Evolutionary conservation across 2,329 filamentous ascomycete genomes (phyloP).

Genomic region (Calonectria crousiana): DNA sequence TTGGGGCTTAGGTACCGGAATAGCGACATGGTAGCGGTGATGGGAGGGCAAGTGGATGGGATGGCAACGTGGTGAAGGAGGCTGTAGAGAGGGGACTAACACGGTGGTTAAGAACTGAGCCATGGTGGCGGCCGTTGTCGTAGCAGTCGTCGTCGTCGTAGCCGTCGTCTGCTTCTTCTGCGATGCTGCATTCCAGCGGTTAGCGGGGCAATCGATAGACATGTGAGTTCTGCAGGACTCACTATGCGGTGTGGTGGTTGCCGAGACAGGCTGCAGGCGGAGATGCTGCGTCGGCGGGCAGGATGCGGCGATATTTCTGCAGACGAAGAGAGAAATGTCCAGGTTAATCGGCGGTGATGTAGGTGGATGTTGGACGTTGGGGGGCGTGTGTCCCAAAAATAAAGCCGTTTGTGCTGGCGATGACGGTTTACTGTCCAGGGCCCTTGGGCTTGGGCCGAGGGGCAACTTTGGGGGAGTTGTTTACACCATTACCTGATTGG

Average conservation of each 20-base stretch:
- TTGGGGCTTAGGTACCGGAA: constrained; percentile 51
- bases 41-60: not conserved
- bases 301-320: constrained; percentile 11
- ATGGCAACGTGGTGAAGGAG: not conserved
- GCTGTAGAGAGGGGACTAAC: constrained; percentile 48
- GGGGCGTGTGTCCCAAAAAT: constrained; percentile 2
- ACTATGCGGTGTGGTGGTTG: constrained; percentile 27
- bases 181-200: constrained; percentile 54
- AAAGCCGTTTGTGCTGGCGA: constrained; percentile 11
- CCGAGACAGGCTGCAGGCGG: constrained; percentile 29
- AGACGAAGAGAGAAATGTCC: not conserved
- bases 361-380: constrained; percentile 2
- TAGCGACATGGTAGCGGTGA: constrained; percentile 35
- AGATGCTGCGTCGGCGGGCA: not conserved
- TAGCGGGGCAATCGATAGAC: constrained; percentile 54
- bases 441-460: not conserved
- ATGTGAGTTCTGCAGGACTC: constrained; percentile 25
- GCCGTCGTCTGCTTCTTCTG: constrained; percentile 23
- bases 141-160: constrained; percentile 23
- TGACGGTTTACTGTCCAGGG: constrained; percentile 1
- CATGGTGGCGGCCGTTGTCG: constrained; percentile 45
- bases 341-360: not conserved
- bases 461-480: constrained; percentile 30
- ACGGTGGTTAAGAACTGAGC: constrained; percentile 58
- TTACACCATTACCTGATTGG: constrained; percentile 49